Evolutionary conservation across 2,329 filamentous ascomycete species (phyloP), one percentile per base, ranked within the genome.

Genomic region (Neoscytalidium dimidiatum): DNA sequence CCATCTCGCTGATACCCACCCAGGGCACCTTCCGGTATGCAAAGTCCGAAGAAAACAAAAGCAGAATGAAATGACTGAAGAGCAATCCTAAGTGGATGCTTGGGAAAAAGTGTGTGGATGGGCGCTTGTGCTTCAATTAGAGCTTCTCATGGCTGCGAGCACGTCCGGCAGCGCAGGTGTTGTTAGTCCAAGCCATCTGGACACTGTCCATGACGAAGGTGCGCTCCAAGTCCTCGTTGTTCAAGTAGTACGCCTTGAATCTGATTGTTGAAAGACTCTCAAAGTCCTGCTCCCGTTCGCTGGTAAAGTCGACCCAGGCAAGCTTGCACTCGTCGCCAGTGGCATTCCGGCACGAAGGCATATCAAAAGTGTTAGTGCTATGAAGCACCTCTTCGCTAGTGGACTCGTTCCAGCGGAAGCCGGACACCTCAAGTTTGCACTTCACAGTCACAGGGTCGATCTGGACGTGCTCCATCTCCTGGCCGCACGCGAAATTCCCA

Each of bases 201-300:
- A 85, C 69, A 65, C 82, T 77, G 67, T 85, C 83, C 74, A 84
- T 74, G 74, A 84, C 81, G 69, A 79, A 81, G 29, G 76, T 70
- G 64, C 77, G 71, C 66, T 79, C 78, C 41, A 77, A 72, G 4
- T 14, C 23, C 11, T 71, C 68, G 69, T 79, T 73, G 4, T 72
- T 73, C 57, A 73, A 69, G 43, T 78, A 79, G 62, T 76, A 80
- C 11, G 82, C 82, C 52, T 81, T 78, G 68, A 85, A 81, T 67
- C 81, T 79, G 21, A 85, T 77, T 8, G 81, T 80, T 14, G 78
- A 82, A 28, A 85, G 71, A 49, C 74, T 77, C 41, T 72, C 73
- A 68, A 80, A 81, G 8, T 61, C 11, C 19, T 14, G 7, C 4
- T 23, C 26, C 66, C 75, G 76, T 23, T 73, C 69, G 1, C 74